These are phyloP conservation scores for Akanthomyces uredinophilus DNA, from an alignment of 2,329 filamentous ascomycete species.

Conservation along the genomic window DNA sequence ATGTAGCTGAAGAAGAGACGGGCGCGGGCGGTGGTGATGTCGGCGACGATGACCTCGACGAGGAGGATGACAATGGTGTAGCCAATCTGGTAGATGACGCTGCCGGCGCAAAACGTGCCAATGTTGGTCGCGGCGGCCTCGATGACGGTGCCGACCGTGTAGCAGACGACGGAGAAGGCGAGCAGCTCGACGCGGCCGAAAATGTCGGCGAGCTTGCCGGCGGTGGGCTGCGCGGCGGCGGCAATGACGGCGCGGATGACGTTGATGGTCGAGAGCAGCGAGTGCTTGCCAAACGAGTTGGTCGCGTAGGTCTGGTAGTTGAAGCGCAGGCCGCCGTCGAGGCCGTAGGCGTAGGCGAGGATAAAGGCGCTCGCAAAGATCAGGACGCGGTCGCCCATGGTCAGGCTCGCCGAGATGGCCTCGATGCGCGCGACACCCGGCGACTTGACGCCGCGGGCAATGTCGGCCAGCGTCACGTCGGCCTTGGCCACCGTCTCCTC, in stretches of 20 bases:
- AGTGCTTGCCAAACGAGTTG: slow-evolving; percentile 45
- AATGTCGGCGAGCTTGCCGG: slow-evolving; percentile 58
- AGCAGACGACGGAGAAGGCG: slow-evolving; percentile 55
- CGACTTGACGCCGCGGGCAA: slow-evolving; percentile 26
- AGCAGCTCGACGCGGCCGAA: slow-evolving; percentile 58
- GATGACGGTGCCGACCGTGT: slow-evolving; percentile 52
- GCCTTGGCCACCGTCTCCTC: slow-evolving; percentile 17
- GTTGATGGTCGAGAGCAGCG: slow-evolving; percentile 53
- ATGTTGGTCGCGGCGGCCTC: slow-evolving; percentile 47
- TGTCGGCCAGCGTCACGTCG: slow-evolving; percentile 22
- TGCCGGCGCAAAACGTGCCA: slow-evolving; percentile 50
- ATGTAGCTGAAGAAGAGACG: slow-evolving; percentile 62
- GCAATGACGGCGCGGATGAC: slow-evolving; percentile 56
- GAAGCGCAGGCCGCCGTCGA: slow-evolving; percentile 47
- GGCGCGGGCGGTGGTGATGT: slow-evolving; percentile 57
- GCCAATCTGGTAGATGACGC: slow-evolving; percentile 57
- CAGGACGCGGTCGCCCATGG: slow-evolving; percentile 39
- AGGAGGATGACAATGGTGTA: slow-evolving; percentile 58
- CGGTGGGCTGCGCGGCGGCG: slow-evolving; percentile 53
- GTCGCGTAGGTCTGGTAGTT: slow-evolving; percentile 54
- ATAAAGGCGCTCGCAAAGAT: slow-evolving; percentile 54
- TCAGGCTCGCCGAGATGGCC: slow-evolving; percentile 44
- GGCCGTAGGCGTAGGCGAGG: slow-evolving; percentile 53
- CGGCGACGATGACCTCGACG: slow-evolving; percentile 59
- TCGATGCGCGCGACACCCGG: slow-evolving; percentile 50